Evolutionary conservation across 257 asterid genomes (phyloP), one percentile per base, ranked within the genome.

Genomic region (Solanum dulcamara): DNA sequence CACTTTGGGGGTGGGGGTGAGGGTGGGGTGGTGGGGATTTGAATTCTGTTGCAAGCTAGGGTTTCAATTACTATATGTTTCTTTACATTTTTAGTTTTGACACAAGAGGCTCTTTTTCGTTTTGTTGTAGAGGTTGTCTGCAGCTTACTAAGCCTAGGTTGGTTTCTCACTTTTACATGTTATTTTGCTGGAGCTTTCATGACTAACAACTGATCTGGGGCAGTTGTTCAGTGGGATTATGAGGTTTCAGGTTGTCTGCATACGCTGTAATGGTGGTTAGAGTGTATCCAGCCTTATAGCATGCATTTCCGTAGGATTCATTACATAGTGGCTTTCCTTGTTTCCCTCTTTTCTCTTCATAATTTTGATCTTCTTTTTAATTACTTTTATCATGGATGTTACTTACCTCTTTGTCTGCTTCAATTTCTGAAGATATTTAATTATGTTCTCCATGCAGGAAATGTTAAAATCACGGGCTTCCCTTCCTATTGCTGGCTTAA

Each of bases 401-500:
- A 17, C 7, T 14, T 72, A 60, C 24, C 35, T 66, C 9, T 66
- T 83, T 70, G 22, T 81, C 46, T 77, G 37, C 81, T 57, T 86
- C 72, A 50, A 66, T 71, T 32, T 44, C 86, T 81, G 51, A 87
- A 84, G 88, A 91, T 33, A 37, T 87, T 42, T 50, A 60, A 46
- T 44, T 84, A 9, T 46, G 81, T 88, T 81, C 55, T 80, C 85
- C 62, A 87, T 86, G 84, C 88, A 96, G 99, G 98, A 88, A 86
- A 94, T 95, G 98, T 86, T 93, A 88, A 91, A 91, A 85, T 88
- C 92, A 51, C 92, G 99, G 91, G 90, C 93, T 44, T 70, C 91
- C 89, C 99, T 96, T 89, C 99, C 98, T 89, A 93, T 96, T 87
- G 90, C 96, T 85, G 97, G 91, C 87, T 84, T 93, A 91, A 96